phyloP scores from a whole-genome alignment of 1,284 basidiomycete genomes.

The Puccinia hordei region DNA sequence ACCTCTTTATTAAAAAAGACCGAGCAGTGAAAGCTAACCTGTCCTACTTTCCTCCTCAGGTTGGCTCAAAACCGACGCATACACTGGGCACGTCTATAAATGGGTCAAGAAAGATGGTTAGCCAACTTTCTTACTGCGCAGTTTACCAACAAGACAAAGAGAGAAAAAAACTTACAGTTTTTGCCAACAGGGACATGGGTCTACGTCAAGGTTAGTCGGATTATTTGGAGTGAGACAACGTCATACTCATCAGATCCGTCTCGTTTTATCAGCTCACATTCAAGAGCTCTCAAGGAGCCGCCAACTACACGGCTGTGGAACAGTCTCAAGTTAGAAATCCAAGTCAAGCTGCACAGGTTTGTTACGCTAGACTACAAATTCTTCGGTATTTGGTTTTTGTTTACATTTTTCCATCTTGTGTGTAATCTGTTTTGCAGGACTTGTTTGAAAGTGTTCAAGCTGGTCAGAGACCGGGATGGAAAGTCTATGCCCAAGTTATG shows the following conservation, averaged over 20 bases:
- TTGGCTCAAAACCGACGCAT: constrained; percentile 68
- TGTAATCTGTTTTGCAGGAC: constrained; percentile 67
- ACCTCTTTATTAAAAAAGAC: too few species aligned
- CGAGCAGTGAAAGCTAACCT: background rate
- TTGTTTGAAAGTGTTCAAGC: constrained; percentile 79
- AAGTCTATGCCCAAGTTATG: constrained; percentile 80
- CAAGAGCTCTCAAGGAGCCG: constrained; percentile 23
- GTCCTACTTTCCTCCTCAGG: background rate
- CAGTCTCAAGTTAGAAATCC: constrained; percentile 70
- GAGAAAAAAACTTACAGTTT: constrained; percentile 53
- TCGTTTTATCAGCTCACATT: background rate
- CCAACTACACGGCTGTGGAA: constrained; percentile 65
- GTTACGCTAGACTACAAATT: background rate
- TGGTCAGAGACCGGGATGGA: constrained; percentile 77
- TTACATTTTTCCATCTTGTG: background rate
- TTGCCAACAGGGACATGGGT: constrained; percentile 57
- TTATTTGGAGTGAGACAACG: background rate
- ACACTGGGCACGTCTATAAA: constrained; percentile 91
- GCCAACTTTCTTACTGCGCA: constrained; percentile 65
- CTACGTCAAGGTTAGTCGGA: constrained; percentile 55
- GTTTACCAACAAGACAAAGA: too few species aligned
- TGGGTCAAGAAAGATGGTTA: constrained; percentile 77
- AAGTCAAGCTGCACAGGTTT: constrained; percentile 67
- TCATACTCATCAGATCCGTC: background rate
- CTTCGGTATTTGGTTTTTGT: background rate